Conservation (phyloP, 164 flowering plant genomes). For the Chloranthus sessilifolius region DNA sequence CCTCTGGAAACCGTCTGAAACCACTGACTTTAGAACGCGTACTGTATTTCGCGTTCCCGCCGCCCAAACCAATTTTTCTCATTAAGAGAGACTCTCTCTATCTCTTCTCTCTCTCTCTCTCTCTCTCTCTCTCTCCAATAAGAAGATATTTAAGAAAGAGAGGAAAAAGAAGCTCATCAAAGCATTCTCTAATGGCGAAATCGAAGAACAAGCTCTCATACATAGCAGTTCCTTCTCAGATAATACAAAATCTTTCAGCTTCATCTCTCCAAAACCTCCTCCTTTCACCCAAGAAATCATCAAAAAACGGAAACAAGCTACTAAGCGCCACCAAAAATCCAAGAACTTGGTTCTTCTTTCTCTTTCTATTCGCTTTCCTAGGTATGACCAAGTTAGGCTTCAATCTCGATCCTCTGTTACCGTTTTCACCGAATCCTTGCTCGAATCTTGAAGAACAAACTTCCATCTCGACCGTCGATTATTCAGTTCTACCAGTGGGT, state of each 20-base stretch:
- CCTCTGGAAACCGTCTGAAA: too few relatives aligned
- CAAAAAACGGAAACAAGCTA: conserved; percentile 10
- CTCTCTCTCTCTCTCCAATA: too few relatives aligned
- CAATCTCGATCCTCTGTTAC: conserved; percentile 33
- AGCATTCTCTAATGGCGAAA: conserved; percentile 39
- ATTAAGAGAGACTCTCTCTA: too few relatives aligned
- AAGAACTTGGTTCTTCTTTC: conserved; percentile 32
- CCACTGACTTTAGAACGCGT: too few relatives aligned
- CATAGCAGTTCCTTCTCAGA: conserved; percentile 50
- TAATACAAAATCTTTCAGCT: conserved; percentile 38
- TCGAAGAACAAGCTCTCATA: conserved; percentile 34
- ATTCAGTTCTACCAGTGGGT: conserved; percentile 1
- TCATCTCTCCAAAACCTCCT: conserved; percentile 41
- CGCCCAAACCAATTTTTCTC: too few relatives aligned
- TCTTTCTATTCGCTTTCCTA: conserved; percentile 43
- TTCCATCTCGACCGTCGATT: conserved; percentile 3
- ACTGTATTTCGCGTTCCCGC: too few relatives aligned
- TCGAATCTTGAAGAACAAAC: conserved; percentile 8
- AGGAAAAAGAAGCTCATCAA: background rate
- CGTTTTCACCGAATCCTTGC: conserved; percentile 48
- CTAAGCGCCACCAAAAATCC: conserved; percentile 25
- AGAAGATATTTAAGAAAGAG: too few relatives aligned
- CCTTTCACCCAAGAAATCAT: conserved; percentile 32
- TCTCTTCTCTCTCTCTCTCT: too few relatives aligned
- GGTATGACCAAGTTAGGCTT: conserved; percentile 44